Evolutionary conservation across 1,284 basidiomycete species (phyloP).

Genomic region (Sanguinoderma infundibulare): DNA sequence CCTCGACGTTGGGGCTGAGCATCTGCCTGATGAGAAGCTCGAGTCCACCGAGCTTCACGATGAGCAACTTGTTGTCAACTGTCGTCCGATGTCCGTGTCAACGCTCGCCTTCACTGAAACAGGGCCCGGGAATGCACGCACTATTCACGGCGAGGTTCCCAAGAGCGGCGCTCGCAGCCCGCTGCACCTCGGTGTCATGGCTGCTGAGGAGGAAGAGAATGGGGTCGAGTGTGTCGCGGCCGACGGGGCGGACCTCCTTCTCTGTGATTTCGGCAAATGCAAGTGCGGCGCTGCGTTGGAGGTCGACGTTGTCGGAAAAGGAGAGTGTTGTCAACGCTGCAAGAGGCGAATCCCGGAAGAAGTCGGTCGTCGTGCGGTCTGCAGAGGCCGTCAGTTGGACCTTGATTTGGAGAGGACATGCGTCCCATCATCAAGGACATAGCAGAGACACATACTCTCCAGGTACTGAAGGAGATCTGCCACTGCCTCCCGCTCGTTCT

Average conservation of each 20-base stretch:
- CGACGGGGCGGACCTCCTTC: conserved; percentile 98
- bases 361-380: conserved; percentile 97
- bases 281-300: conserved; percentile 96
- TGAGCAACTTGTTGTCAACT: conserved; percentile 99
- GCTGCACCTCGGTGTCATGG: conserved; percentile 98
- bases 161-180: conserved; percentile 97
- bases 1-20: conserved; percentile 99
- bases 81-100: conserved; percentile 27
- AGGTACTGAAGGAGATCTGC: conserved; percentile 97
- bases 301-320: conserved; percentile 99
- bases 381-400: conserved; percentile 16
- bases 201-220: conserved; percentile 97
- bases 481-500: conserved; percentile 98
- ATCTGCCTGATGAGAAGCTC: conserved; percentile 99
- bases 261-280: conserved; percentile 99
- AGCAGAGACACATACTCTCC: conserved; percentile 82
- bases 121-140: too few species aligned
- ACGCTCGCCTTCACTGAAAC: background rate
- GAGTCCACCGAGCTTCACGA: conserved; percentile 96
- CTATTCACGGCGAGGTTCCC: conserved; percentile 99
- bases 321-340: conserved; percentile 95
- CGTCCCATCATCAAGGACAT: too few species aligned
- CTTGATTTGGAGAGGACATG: conserved; percentile 7
- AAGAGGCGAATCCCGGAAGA: conserved; percentile 93
- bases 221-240: conserved; percentile 96